Evolutionary conservation across 495 filamentous ascomycete species (phyloP).

Genomic region (Extremus antarcticus): DNA sequence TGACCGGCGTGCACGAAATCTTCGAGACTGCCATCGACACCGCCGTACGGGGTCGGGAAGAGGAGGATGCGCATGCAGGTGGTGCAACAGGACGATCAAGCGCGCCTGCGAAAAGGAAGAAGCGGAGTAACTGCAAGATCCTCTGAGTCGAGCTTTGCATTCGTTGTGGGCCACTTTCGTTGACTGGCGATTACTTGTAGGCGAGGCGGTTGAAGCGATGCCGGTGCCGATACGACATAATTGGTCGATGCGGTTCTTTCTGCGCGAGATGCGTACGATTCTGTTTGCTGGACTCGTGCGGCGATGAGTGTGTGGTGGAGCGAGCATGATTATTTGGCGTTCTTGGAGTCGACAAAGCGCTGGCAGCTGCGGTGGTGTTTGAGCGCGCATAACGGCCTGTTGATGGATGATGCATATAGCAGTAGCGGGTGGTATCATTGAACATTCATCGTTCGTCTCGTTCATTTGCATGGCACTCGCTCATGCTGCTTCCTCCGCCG

Average conservation of each 20-base stretch:
- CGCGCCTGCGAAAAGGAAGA: conserved; percentile 39
- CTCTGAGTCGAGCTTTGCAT: conserved; percentile 37
- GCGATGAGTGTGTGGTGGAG: neutral
- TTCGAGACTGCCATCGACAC: conserved; percentile 82
- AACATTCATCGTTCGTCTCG: neutral
- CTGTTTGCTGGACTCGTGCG: neutral
- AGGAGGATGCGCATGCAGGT: conserved; percentile 24
- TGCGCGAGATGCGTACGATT: conserved; percentile 11
- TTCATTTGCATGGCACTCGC: neutral
- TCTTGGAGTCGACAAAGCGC: neutral
- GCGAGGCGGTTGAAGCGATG: conserved; percentile 8
- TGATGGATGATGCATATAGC: neutral
- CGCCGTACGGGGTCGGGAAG: conserved; percentile 54
- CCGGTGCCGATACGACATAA: conserved; percentile 6
- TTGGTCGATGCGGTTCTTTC: conserved; percentile 5
- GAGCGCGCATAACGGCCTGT: neutral
- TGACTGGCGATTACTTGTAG: conserved; percentile 6
- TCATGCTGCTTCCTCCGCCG: conserved; percentile 7
- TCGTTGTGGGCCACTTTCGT: conserved; percentile 7
- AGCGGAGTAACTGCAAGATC: conserved; percentile 64
- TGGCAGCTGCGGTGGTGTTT: neutral
- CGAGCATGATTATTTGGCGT: neutral
- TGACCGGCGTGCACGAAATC: conserved; percentile 88
- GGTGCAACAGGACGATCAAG: neutral
- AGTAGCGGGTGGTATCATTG: neutral